A percentile compares a stretch with the other conserved stretches of the same genome.
Conservation (phyloP, 441 rosid species). For the Flueggea neowawraea region DNA sequence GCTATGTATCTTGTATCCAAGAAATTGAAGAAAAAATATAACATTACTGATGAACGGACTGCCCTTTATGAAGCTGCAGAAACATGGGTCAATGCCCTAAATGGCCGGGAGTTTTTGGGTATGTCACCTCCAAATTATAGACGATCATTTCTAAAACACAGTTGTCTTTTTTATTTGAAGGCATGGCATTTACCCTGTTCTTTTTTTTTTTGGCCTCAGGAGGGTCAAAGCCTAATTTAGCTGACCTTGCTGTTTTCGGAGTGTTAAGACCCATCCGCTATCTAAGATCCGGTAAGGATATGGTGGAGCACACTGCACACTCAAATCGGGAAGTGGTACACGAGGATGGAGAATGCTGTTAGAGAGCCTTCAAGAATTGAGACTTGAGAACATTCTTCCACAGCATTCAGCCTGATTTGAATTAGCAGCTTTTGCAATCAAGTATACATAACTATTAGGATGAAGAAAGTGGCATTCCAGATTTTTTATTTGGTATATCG, state of each 20-base stretch:
- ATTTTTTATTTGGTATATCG: too few species aligned
- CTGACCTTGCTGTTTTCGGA: constrained; percentile 88
- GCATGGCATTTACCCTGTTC: too few species aligned
- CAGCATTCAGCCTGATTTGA: too few species aligned
- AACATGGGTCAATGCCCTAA: constrained; percentile 85
- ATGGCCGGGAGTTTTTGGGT: constrained; percentile 77
- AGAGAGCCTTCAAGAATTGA: constrained; percentile 59
- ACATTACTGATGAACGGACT: constrained; percentile 85
- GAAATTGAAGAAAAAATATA: constrained; percentile 86
- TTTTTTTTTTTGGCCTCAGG: constrained; percentile 35
- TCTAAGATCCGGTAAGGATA: constrained; percentile 79
- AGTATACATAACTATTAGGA: too few species aligned
- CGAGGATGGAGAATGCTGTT: constrained; percentile 66
- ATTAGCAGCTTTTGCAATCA: too few species aligned
- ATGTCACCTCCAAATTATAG: constrained; percentile 9
- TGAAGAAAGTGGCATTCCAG: too few species aligned
- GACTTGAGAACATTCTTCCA: constrained; percentile 3
- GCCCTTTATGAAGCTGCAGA: constrained; percentile 87
- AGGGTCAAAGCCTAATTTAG: constrained; percentile 78
- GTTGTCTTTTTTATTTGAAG: too few species aligned
- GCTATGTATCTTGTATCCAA: constrained; percentile 94
- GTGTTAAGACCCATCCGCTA: constrained; percentile 87
- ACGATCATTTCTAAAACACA: too few species aligned
- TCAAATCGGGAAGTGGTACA: constrained; percentile 82
- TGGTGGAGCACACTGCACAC: constrained; percentile 93